Evolutionary conservation across 2,329 filamentous ascomycete genomes (phyloP).

Genomic region (Trichophyton verrucosum): DNA sequence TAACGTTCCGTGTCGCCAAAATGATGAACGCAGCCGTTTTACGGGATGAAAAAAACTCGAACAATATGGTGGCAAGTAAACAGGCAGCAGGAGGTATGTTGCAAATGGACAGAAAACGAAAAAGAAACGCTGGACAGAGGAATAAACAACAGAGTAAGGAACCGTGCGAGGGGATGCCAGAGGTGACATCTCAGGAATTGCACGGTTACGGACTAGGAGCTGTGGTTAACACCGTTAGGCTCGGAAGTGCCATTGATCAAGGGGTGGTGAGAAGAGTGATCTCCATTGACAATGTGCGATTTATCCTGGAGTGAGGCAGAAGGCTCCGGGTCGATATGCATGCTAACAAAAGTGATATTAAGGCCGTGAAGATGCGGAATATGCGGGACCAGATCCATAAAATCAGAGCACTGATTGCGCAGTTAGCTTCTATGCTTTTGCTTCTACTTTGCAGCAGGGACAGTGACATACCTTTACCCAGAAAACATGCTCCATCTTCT

Average conservation of each 20-base stretch:
- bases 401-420: conserved; percentile 34
- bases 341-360: conserved; percentile 27
- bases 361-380: conserved; percentile 36
- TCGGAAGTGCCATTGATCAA: background rate
- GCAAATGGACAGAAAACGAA: background rate
- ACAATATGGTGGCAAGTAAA: background rate
- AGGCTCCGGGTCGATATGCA: conserved; percentile 32
- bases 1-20: conserved; percentile 1
- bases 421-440: conserved; percentile 10
- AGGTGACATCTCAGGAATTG: background rate
- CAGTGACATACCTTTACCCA: conserved; percentile 36
- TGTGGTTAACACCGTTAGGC: background rate
- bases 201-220: background rate
- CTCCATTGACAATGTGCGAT: conserved; percentile 17
- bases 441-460: background rate
- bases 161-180: background rate
- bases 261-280: background rate
- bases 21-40: conserved; percentile 1
- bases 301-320: conserved; percentile 15
- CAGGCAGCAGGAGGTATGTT: background rate
- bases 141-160: background rate
- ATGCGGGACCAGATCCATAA: conserved; percentile 38
- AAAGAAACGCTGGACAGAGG: background rate
- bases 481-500: conserved; percentile 39
- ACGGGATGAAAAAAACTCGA: background rate